Base-by-base conservation (phyloP, 331 rosid species). In the Rhamnella rubrinervis region DNA sequence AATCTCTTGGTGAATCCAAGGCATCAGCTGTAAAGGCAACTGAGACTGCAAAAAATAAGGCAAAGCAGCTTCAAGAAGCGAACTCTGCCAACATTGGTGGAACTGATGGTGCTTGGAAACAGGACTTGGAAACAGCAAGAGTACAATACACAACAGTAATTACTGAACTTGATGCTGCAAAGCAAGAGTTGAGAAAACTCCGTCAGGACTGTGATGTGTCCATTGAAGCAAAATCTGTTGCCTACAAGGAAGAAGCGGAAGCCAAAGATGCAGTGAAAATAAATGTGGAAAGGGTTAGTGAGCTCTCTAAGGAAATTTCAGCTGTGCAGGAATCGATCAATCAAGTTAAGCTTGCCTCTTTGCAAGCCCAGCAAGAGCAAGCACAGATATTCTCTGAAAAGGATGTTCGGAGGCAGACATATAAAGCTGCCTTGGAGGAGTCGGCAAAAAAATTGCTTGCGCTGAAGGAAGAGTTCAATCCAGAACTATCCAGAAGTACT, bases 101-200 rank as follows among this genome's bases (percentile, higher is more conserved):
- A 78, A 66, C 73, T 50, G 72, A 77, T 41, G 82, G 73, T 66
- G 80, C 84, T 51, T 87, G 85, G 96, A 87, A 88, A 81, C 83
- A 85, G 70, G 96, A 95, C 65, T 74, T 95, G 61, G 97, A 95
- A 76, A 50, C 75, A 63, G 81, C 87, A 65, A 85, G 93, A 72
- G 77, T 78, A 50, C 86, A 85, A 63, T 91, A 91, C 58, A 66
- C 70, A 68, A 59, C 80, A 21, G 82, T 85, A 37, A 83, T 86
- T 67, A 76, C 88, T 40, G 97, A 95, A 71, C 96, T 95, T 3
- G 89, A 89, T 81, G 81, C 90, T 52, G 91, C 97, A 6, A 95
- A 95, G 79, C 89, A 89, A 81, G 93, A 84, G 50, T 80, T 95
- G 60, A 70, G 86, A 71, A 89, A 84, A 71, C 68, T 86, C 18